Base-by-base conservation (phyloP, 2,329 filamentous ascomycete species). In the Diaporthe eres region DNA sequence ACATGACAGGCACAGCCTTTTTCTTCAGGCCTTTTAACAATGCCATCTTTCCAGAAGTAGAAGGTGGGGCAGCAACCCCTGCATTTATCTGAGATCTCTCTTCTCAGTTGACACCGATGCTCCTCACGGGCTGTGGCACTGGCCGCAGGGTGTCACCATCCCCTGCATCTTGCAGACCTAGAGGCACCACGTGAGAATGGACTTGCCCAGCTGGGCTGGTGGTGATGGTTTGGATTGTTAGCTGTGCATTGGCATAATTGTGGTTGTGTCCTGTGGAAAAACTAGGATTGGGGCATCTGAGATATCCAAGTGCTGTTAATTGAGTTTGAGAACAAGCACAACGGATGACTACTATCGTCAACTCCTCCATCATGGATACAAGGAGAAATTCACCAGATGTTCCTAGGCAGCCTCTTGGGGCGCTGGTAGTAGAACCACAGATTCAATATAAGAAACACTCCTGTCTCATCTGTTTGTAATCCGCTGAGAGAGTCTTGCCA, bases 31-130 rank as follows among this genome's bases (percentile, higher is more conserved):
- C 31, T 42, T 68, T 39, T 17, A 17, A 70, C 31, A 70, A 55
- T 70, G 34, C 65, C 65, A 70, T 70, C 65, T 70, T 70, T 55
- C 65, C 65, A 55, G 49, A 70, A 42, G 34, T 55, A 47, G 65
- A 53, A 70, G 65, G 65, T 55, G 65, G 65, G 65, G 65, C 49
- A 55, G 1, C 10, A 5, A 55, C 65, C 65, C 65, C 65, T 70
- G 65, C 65, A 53, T 70, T 25, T 37, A 70, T 70, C 47, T 70
- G n/a, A 70, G 65, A 70, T 70, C 63, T 51, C 49, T 39, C 49
- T 37, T 15, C 47, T 70, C 34, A 37, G 65, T 53, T n/a, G 34
- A 49, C n/a, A 28, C 65, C 15, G 22, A 70, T 7, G 39, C 49
- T 53, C 5, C 15, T 68, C 47, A 25, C 9, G 8, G 49, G 22